phyloP scores from a whole-genome alignment of 805 yeast species.

The Saccharomycopsis malanga region DNA sequence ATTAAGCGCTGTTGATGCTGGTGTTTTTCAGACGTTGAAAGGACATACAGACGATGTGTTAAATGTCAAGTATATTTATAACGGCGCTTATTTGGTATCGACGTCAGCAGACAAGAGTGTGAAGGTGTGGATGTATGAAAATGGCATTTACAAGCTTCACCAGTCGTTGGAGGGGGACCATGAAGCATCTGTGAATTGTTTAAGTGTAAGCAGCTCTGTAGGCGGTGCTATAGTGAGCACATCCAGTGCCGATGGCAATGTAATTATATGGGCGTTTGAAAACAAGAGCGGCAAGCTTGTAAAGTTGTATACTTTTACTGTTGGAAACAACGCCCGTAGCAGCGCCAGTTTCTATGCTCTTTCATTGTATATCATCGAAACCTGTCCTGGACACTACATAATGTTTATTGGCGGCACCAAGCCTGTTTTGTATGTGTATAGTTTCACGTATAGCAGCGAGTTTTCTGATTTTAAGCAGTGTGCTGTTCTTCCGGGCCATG shows the following conservation, averaged over 20 bases:
- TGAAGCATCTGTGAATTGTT: conserved; percentile 45
- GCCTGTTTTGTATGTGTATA: conserved; percentile 44
- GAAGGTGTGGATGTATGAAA: conserved; percentile 44
- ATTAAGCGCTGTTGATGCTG: conserved; percentile 25
- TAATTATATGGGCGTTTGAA: conserved; percentile 44
- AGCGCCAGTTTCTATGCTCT: conserved; percentile 46
- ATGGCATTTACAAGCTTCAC: conserved; percentile 22
- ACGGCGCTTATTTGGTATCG: conserved; percentile 42
- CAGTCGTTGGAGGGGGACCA: conserved; percentile 35
- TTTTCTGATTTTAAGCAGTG: conserved; percentile 30
- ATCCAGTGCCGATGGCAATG: conserved; percentile 58
- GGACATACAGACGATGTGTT: conserved; percentile 59
- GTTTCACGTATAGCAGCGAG: conserved; percentile 29
- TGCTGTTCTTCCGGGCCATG: conserved; percentile 78
- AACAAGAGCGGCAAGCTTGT: conserved; percentile 22
- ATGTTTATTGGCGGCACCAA: conserved; percentile 73
- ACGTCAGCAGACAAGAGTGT: conserved; percentile 63
- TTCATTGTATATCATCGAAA: conserved; percentile 20
- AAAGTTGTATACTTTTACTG: conserved; percentile 25
- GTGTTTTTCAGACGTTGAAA: conserved; percentile 51
- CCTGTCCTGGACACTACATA: conserved; percentile 31
- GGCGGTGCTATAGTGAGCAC: conserved; percentile 36
- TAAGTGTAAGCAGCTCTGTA: conserved; percentile 30
- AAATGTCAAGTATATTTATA: conserved; percentile 52
- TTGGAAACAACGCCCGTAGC: conserved; percentile 30